Percentiles rank a stretch among this genome's conserved stretches.
phyloP scores from a whole-genome alignment of 345 rosid genomes.

The Lenwebbia sp. region DNA sequence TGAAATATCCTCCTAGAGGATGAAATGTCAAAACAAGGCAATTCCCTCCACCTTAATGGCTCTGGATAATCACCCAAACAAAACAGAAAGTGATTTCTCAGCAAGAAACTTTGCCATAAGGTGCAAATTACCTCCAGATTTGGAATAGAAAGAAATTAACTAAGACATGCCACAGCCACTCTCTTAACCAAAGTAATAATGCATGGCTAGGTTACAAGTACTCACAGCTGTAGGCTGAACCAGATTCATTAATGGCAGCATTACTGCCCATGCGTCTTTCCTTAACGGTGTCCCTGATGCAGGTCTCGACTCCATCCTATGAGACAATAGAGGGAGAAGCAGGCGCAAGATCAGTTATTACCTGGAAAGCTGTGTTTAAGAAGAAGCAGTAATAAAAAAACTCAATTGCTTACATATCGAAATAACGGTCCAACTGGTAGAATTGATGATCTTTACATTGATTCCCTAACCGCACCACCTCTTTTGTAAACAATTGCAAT shows the following conservation, averaged over 20 bases:
- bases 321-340: constrained; percentile 2
- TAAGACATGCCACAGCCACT: not conserved
- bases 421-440: constrained; percentile 80
- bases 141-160: not conserved
- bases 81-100: not conserved
- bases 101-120: not conserved
- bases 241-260: constrained; percentile 58
- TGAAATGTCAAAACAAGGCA: not conserved
- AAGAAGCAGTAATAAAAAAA: not conserved
- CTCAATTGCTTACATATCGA: constrained; percentile 46
- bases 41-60: not conserved
- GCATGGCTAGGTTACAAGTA: constrained; percentile 2
- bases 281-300: constrained; percentile 39
- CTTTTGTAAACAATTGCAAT: constrained; percentile 66
- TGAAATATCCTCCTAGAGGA: not conserved
- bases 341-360: not conserved
- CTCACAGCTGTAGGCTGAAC: constrained; percentile 86
- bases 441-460: constrained; percentile 89
- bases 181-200: not conserved
- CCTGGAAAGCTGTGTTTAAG: not conserved
- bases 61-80: not conserved
- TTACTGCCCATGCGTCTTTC: constrained; percentile 55
- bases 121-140: not conserved
- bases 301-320: constrained; percentile 65
- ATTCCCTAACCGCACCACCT: constrained; percentile 92